Evolutionary conservation across 495 filamentous ascomycete species (phyloP), one percentile per base, ranked within the genome.

Genomic region (Lasiosphaeria hispida): DNA sequence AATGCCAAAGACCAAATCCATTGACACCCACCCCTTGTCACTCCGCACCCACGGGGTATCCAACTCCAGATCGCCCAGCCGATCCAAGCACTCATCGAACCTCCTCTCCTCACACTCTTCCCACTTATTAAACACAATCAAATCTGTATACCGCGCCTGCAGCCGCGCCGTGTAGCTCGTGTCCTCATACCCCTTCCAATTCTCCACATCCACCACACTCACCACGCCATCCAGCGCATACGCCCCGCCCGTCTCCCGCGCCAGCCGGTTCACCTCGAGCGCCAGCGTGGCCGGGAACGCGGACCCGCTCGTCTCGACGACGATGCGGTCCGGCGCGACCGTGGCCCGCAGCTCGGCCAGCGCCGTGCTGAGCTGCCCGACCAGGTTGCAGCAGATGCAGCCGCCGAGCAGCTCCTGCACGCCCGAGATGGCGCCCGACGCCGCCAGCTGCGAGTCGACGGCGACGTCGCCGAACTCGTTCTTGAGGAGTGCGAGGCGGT

Each of bases 331-430:
- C 0, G 91, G 92, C 0, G 59, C 33, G 35, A 73, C 75, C 10
- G 84, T 76, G 38, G 80, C 75, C 39, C 74, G 66, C 11, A 97
- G 85, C 53, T 91, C 82, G 4, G 82, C 69, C 2, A 98, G 85
- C 0, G 93, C 93, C 49, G 87, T 83, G 63, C 83, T 82, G 19
- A 98, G 82, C 71, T 94, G 89, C 3, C 94, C 94, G 51, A 98
- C 92, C 13, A 97, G 86, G 68, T 97, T 98, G 76, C 94, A 98
- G 80, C 94, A 98, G 67, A 98, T 97, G 72, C 94, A 98, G 60
- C 94, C 94, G 66, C 95, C 93, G 15, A 97, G 85, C 3, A 98
- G 78, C 68, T 98, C 94, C 63, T 86, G 85, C 14, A 95, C 92
- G 53, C 91, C 93, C n/a, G 87, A 83, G 64, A 98, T 91, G 36